Base-by-base conservation (phyloP, 1,284 basidiomycete species). In the Rhodotorula sp. region DNA sequence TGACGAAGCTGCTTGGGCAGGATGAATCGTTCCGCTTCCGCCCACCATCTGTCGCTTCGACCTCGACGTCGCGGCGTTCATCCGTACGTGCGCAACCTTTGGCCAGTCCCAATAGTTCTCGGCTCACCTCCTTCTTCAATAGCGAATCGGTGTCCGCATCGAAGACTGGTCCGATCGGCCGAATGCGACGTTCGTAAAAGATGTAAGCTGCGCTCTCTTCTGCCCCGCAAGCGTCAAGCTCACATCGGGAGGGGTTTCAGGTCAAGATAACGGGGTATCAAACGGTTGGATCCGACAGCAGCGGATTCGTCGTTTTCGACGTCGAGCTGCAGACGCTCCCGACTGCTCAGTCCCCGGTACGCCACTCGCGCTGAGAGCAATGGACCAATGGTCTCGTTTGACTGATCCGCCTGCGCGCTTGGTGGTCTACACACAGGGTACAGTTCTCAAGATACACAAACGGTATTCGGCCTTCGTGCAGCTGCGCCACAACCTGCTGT, bases 381-480 rank as follows among this genome's bases (percentile, higher is more conserved):
- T 55, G 28, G n/a, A 15, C 18, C 54, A 26, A 8, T 14, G 14
- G 1, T 16, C 21, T 8, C 8, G 0, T n/a, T 48, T 66, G 16
- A 64, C n/a, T 12, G 1, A 21, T 7, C 23, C 10, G 38, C 38
- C 38, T 12, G 38, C 10, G 38, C 10, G 38, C 10, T 43, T 43
- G 38, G 38, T 14, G 38, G 6, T 10, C 38, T 48, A 28, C 61
- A 23, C 69, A 14, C 70, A 87, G 85, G 85, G 86, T 4, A 88
- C 87, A 3, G 83, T 82, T 19, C 87, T 91, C 55, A 88, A 88
- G 70, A 84, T 84, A 0, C 85, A 88, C 74, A 90, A 88, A 78
- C 85, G 89, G 31, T 91, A 90, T 79, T 88, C 84, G 47, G 86
- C 87, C 2, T 91, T 91, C 77, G 85, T 85, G 4, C 81, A 86